Evolutionary conservation across 2,329 filamentous ascomycete genomes (phyloP).

Genomic region (Fusarium sp.): DNA sequence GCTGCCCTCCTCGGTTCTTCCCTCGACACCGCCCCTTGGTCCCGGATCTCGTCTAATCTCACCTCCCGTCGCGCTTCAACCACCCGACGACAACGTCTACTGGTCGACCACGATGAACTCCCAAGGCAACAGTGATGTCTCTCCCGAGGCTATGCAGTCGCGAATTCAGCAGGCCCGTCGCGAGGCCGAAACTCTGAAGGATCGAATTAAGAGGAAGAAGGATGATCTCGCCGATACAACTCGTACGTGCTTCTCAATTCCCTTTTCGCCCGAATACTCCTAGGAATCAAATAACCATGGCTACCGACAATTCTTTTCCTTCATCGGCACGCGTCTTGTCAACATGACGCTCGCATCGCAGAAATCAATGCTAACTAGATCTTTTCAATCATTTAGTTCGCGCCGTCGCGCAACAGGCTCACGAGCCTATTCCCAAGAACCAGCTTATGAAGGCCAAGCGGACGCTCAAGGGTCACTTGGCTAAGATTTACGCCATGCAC

Average conservation of each 20-base stretch:
- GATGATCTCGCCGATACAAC: conserved; percentile 98
- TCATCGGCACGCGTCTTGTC: not conserved
- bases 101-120: conserved; percentile 64
- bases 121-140: conserved; percentile 72
- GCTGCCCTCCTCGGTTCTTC: conserved; percentile 22
- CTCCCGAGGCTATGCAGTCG: conserved; percentile 88
- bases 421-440: conserved; percentile 91
- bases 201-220: conserved; percentile 99
- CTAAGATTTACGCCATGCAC: conserved; percentile 99
- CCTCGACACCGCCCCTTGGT: conserved; percentile 37
- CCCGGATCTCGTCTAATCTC: conserved; percentile 30
- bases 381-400: conserved; percentile 72
- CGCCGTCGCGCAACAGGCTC: conserved; percentile 90
- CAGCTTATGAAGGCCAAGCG: conserved; percentile 96
- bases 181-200: conserved; percentile 97
- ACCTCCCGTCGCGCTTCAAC: conserved; percentile 28
- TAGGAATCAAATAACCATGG: conserved; percentile 1
- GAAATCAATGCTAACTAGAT: conserved; percentile 46
- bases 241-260: conserved; percentile 73
- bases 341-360: not conserved
- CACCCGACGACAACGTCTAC: conserved; percentile 18
- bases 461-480: conserved; percentile 96
- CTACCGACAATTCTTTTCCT: not conserved
- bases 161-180: conserved; percentile 92
- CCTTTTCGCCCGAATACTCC: conserved; percentile 1